A percentile compares a stretch with the other conserved stretches of the same genome.
Conservation (phyloP, 176 grass and related monocot species). For the Thinopyrum elongatum region DNA sequence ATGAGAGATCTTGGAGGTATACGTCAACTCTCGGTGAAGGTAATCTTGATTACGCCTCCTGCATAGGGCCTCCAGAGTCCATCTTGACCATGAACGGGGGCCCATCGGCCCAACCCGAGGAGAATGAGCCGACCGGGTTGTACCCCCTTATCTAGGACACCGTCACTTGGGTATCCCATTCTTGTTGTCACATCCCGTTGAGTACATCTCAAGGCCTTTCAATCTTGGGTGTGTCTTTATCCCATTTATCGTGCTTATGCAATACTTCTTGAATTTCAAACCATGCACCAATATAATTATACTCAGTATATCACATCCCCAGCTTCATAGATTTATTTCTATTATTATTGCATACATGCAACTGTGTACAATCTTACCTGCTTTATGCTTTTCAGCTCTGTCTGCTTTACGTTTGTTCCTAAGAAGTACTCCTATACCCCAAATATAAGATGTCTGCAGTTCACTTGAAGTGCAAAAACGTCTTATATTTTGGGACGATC, state of each 20-base stretch:
- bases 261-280: slow-evolving; percentile 8
- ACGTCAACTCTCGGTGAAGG: too few relatives aligned
- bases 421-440: too few relatives aligned
- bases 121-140: too few relatives aligned
- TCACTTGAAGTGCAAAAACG: too few relatives aligned
- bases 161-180: slow-evolving; percentile 91
- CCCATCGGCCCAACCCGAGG: too few relatives aligned
- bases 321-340: neutral
- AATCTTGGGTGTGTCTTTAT: slow-evolving; percentile 92
- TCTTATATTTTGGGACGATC: too few relatives aligned
- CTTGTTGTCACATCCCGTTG: slow-evolving; percentile 66
- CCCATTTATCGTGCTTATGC: slow-evolving; percentile 82
- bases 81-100: too few relatives aligned
- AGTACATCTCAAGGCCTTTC: slow-evolving; percentile 89
- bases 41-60: too few relatives aligned
- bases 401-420: slow-evolving; percentile 92
- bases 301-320: neutral
- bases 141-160: too few relatives aligned
- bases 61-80: too few relatives aligned
- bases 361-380: neutral
- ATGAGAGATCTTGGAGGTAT: too few relatives aligned
- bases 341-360: neutral
- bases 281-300: slow-evolving; percentile 17
- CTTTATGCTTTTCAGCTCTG: slow-evolving; percentile 60
- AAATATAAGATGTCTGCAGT: too few relatives aligned